Evolutionary conservation across 1,139 yeast genomes (phyloP), one percentile per base, ranked within the genome.

Genomic region (Debaryomycetaceae sp.): DNA sequence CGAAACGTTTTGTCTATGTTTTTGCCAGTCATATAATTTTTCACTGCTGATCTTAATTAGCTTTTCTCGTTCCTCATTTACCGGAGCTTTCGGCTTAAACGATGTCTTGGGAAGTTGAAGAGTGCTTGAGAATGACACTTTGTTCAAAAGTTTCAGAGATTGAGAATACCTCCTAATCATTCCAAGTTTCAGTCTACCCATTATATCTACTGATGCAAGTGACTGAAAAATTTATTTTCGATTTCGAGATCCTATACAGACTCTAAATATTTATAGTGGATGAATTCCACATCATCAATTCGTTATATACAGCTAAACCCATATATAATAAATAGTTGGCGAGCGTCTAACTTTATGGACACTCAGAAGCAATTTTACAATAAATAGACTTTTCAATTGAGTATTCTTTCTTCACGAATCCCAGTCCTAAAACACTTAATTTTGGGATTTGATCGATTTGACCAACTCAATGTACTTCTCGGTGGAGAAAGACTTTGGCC

Each of bases 401-500:
- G 30, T 14, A 31, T 19, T 16, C 18, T 16, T 32, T 28, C 17
- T 19, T 16, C 6, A 13, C 30, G 31, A 17, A 34, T 17, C 33
- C n/a, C 30, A 11, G 29, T 15, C 29, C 15, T 14, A 14, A 32
- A 31, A 28, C 17, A 7, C 18, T 14, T 22, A 15, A 13, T 34
- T 14, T 30, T 26, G 30, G 31, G 31, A 47, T 56, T 61, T 60
- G 47, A 72, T 68, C 67, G 62, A 67, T 67, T 74, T 73, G 55
- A 78, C 83, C 67, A 78, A 68, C 66, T 78, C 82, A 60, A 74
- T 76, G 74, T 78, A 78, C 65, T 78, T 78, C 63, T 78, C 79
- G 49, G 83, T 78, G 55, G 95, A 85, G 84, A 89, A 83, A 54
- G 95, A 87, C 78, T 91, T 91, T 72, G 98, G 98, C 76, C 98